These are phyloP conservation scores for Alternaria sp. DNA, from an alignment of 2,329 filamentous ascomycete species.

Conservation along the genomic window DNA sequence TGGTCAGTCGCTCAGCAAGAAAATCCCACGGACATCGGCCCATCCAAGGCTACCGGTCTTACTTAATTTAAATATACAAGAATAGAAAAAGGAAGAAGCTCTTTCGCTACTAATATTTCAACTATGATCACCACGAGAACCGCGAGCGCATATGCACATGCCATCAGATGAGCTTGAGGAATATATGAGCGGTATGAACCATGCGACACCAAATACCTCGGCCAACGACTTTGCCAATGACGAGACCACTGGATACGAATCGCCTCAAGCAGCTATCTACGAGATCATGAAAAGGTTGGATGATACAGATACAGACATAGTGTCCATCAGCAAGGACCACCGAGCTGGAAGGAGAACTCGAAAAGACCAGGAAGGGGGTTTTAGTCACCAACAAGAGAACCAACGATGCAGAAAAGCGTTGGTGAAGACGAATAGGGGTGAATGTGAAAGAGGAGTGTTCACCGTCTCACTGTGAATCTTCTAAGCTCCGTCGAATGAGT, in stretches of 20 bases:
- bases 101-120: neutral
- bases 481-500: neutral
- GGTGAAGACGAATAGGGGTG: neutral
- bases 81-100: neutral
- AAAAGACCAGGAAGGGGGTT: neutral
- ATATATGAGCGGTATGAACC: neutral
- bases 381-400: neutral
- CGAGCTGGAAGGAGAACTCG: neutral
- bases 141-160: neutral
- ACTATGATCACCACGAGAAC: neutral
- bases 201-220: neutral
- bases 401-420: neutral
- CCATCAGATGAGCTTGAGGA: neutral
- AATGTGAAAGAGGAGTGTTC: neutral
- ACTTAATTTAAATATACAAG: neutral
- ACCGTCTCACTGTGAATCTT: neutral
- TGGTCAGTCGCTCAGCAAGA: neutral
- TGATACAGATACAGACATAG: neutral
- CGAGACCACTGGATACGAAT: neutral
- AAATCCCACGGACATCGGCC: neutral
- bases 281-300: neutral
- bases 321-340: neutral
- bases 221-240: neutral
- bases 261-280: neutral
- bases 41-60: neutral